phyloP scores from a whole-genome alignment of 1,284 basidiomycete genomes.

The Cystobasidium slooffiae region DNA sequence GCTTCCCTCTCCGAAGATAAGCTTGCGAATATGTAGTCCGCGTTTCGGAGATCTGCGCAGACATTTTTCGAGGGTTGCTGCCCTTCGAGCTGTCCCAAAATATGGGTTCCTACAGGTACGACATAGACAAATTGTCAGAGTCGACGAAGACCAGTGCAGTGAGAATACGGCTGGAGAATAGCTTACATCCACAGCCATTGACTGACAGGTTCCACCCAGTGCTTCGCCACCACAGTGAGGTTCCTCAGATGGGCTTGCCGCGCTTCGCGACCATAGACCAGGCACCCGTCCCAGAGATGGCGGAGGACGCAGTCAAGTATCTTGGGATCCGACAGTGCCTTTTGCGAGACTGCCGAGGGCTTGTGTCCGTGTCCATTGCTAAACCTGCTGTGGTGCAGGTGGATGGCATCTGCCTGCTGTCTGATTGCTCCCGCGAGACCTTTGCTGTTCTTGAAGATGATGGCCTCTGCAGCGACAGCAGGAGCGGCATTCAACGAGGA shows the following conservation, averaged over 20 bases:
- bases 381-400: neutral
- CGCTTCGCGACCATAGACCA: slow-evolving; percentile 16
- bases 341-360: neutral
- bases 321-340: slow-evolving; percentile 4
- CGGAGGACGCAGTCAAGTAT: slow-evolving; percentile 21
- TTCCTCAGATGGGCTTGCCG: slow-evolving; percentile 24
- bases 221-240: slow-evolving; percentile 16
- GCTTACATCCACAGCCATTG: slow-evolving; percentile 22
- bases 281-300: slow-evolving; percentile 14
- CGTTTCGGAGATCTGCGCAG: neutral
- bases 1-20: slow-evolving; percentile 33
- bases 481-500: neutral
- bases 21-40: slow-evolving; percentile 16
- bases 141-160: neutral
- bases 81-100: slow-evolving; percentile 19
- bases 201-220: slow-evolving; percentile 30
- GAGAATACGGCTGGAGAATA: neutral
- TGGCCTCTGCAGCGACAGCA: neutral
- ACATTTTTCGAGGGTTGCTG: slow-evolving; percentile 2
- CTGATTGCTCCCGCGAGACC: neutral
- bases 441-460: slow-evolving; percentile 1
- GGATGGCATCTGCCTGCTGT: neutral
- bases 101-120: slow-evolving; percentile 21
- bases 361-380: neutral
- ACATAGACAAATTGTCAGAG: neutral